phyloP scores from a whole-genome alignment of 352 stramenopile genomes.

The Phytophthora sp. region DNA sequence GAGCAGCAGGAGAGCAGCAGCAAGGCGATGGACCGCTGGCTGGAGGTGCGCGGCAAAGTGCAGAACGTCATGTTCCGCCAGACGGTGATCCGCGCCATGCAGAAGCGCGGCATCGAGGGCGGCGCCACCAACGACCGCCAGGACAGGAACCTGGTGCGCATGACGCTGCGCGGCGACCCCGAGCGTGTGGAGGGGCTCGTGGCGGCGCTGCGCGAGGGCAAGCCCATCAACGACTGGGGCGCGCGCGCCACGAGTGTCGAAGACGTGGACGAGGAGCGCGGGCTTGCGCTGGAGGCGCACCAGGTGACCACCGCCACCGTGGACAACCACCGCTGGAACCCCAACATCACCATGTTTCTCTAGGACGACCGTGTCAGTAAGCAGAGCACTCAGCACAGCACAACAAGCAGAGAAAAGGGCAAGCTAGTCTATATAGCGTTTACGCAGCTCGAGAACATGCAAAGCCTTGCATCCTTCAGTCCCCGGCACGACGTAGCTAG shows the following conservation, averaged over 20 bases:
- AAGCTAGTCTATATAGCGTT: slow-evolving; percentile 32
- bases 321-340: slow-evolving; percentile 70
- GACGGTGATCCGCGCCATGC: slow-evolving; percentile 80
- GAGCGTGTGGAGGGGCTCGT: slow-evolving; percentile 57
- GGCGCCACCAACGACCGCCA: slow-evolving; percentile 71
- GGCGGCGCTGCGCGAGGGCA: slow-evolving; percentile 44
- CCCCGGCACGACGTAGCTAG: slow-evolving; percentile 43
- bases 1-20: slow-evolving; percentile 6
- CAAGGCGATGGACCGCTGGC: slow-evolving; percentile 45
- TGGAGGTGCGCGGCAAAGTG: slow-evolving; percentile 73
- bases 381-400: neutral
- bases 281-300: slow-evolving; percentile 46
- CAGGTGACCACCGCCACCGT: slow-evolving; percentile 80
- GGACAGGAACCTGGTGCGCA: slow-evolving; percentile 62
- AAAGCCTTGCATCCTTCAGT: too few relatives aligned
- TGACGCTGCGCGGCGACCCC: slow-evolving; percentile 59
- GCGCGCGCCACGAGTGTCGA: slow-evolving; percentile 48
- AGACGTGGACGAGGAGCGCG: slow-evolving; percentile 45
- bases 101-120: slow-evolving; percentile 61
- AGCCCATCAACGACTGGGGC: slow-evolving; percentile 75
- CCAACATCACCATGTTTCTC: slow-evolving; percentile 79
- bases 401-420: slow-evolving; percentile 8
- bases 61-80: slow-evolving; percentile 88
- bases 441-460: slow-evolving; percentile 9
- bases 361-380: slow-evolving; percentile 27